These are phyloP conservation scores for Daldinia vernicosa DNA, from an alignment of 495 filamentous ascomycete species.

Conservation along the genomic window DNA sequence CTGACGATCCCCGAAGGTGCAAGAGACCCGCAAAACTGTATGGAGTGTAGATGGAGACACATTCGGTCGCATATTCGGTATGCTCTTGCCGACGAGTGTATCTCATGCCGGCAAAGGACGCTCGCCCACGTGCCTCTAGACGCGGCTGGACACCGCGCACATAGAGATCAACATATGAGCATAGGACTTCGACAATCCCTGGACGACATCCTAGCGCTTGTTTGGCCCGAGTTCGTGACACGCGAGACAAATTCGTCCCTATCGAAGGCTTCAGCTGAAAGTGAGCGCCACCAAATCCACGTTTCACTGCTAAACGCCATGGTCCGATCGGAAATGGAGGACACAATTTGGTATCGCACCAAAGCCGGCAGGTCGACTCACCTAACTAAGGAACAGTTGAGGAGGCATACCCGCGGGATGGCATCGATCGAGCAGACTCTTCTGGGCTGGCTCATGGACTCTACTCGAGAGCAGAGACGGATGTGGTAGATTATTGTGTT, in stretches of 20 bases:
- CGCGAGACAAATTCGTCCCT: slow-evolving; percentile 33
- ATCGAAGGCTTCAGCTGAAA: slow-evolving; percentile 26
- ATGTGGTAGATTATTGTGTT: slow-evolving; percentile 38
- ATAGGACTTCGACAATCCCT: slow-evolving; percentile 24
- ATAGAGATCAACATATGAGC: slow-evolving; percentile 27
- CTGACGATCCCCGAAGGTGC: slow-evolving; percentile 42
- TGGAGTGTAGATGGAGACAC: slow-evolving; percentile 39
- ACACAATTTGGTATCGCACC: slow-evolving; percentile 41
- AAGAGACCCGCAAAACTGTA: slow-evolving; percentile 30
- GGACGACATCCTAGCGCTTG: slow-evolving; percentile 27
- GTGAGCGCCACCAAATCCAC: slow-evolving; percentile 34
- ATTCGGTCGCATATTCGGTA: slow-evolving; percentile 35
- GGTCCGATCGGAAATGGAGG: slow-evolving; percentile 40
- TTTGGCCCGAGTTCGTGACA: slow-evolving; percentile 42
- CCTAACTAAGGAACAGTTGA: slow-evolving; percentile 33
- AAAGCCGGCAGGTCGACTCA: slow-evolving; percentile 17
- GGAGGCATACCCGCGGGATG: slow-evolving; percentile 23
- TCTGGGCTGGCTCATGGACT: slow-evolving; percentile 34
- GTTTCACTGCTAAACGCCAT: slow-evolving; percentile 41
- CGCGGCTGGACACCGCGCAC: slow-evolving; percentile 28
- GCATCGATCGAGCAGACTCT: slow-evolving; percentile 35
- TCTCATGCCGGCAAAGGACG: slow-evolving; percentile 31
- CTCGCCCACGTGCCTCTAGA: slow-evolving; percentile 17
- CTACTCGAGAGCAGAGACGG: slow-evolving; percentile 23
- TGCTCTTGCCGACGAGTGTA: slow-evolving; percentile 35